A percentile compares a stretch with the other conserved stretches of the same genome.
These are phyloP conservation scores for Aspergillus intermedius DNA, from an alignment of 2,329 filamentous ascomycete species.

Conservation along the genomic window DNA sequence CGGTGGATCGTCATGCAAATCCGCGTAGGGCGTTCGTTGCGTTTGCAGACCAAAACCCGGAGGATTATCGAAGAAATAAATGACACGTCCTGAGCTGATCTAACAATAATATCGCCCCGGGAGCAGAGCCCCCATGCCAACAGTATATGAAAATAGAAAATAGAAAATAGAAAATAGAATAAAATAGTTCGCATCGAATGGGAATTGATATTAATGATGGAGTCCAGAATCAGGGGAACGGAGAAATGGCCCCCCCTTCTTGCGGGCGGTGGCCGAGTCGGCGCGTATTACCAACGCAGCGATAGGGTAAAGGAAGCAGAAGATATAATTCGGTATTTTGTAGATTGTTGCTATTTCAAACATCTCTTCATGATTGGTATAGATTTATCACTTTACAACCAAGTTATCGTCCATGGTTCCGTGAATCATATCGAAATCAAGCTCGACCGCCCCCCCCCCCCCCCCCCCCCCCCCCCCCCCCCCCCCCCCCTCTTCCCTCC, in stretches of 20 bases:
- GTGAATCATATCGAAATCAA: neutral
- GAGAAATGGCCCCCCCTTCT: slow-evolving; percentile 2
- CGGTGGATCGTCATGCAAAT: slow-evolving; percentile 7
- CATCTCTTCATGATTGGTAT: too few relatives aligned
- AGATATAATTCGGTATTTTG: too few relatives aligned
- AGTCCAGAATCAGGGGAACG: slow-evolving; percentile 4
- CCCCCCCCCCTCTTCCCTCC: too few relatives aligned
- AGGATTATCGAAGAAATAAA: slow-evolving; percentile 1
- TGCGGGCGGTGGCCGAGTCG: slow-evolving; percentile 15
- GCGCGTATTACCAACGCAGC: neutral
- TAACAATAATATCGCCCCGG: neutral
- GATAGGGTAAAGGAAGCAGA: neutral
- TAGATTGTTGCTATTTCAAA: too few relatives aligned
- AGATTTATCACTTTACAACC: too few relatives aligned
- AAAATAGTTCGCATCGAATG: neutral
- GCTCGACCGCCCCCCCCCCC: too few relatives aligned
- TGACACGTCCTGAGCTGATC: slow-evolving; percentile 10
- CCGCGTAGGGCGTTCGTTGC: neutral
- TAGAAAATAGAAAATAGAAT: too few relatives aligned
- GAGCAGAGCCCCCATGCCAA: neutral
- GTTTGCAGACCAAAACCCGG: neutral
- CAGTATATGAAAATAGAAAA: neutral
- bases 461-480: too few relatives aligned
- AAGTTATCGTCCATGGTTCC: neutral
- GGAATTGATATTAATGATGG: neutral